phyloP scores from a whole-genome alignment of 2,329 filamentous ascomycete species.

The Clathrospora elynae region DNA sequence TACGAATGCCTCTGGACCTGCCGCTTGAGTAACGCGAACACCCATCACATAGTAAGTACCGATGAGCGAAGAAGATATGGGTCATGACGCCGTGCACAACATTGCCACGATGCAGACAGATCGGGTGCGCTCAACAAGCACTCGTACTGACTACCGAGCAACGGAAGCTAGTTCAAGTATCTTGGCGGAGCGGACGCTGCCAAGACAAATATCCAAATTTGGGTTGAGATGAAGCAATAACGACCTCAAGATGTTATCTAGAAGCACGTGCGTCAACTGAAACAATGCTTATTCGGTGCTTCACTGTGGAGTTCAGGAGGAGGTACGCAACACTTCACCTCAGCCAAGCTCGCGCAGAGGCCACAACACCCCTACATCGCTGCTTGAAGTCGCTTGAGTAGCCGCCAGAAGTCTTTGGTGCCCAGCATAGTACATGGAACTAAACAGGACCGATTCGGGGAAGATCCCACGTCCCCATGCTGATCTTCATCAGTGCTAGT shows the following conservation, averaged over 20 bases:
- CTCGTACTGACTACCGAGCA: slow-evolving; percentile 12
- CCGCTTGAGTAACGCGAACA: no score
- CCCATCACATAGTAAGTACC: not conserved
- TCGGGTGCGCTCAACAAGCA: slow-evolving; percentile 11
- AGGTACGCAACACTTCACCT: slow-evolving; percentile 38
- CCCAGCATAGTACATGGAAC: slow-evolving; percentile 30
- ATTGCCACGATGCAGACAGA: slow-evolving; percentile 12
- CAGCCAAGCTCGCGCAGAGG: slow-evolving; percentile 37
- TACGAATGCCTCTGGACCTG: no score
- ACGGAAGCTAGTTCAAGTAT: slow-evolving; percentile 21
- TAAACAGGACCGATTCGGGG: slow-evolving; percentile 35
- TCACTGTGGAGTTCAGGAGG: slow-evolving; percentile 38
- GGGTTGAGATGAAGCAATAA: slow-evolving; percentile 27
- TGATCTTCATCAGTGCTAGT: slow-evolving; percentile 28
- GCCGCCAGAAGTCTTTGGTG: slow-evolving; percentile 29
- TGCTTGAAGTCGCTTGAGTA: slow-evolving; percentile 28
- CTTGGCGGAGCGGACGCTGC: slow-evolving; percentile 36
- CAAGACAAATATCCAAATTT: slow-evolving; percentile 22
- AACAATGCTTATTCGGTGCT: slow-evolving; percentile 38
- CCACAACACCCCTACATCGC: slow-evolving; percentile 31
- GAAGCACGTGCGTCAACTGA: slow-evolving; percentile 27
- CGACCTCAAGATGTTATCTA: slow-evolving; percentile 26
- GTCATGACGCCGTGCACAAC: slow-evolving; percentile 5
- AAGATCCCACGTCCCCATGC: slow-evolving; percentile 19
- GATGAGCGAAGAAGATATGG: not conserved